Conservation (phyloP, 352 stramenopile genomes). For the Phytophthora fragariaefolia region DNA sequence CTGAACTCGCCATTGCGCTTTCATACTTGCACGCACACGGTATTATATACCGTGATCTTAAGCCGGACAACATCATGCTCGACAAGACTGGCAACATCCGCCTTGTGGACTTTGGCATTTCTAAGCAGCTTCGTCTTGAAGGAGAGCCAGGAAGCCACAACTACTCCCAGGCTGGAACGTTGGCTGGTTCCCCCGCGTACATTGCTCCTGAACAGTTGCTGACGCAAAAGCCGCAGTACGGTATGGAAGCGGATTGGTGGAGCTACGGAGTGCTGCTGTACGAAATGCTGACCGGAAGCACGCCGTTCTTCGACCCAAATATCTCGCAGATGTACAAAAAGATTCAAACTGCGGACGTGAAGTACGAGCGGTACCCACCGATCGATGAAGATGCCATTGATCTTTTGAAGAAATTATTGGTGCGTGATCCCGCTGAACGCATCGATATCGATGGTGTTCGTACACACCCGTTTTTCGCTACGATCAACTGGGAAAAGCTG, state of each 20-base stretch:
- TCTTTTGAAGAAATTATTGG: constrained; percentile 77
- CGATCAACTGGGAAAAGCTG: constrained; percentile 75
- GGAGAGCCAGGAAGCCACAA: constrained; percentile 45
- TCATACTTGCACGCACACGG: constrained; percentile 87
- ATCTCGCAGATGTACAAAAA: constrained; percentile 91
- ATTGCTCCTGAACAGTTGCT: constrained; percentile 86
- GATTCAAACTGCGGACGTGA: constrained; percentile 87
- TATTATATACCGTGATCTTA: constrained; percentile 90
- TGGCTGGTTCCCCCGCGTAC: constrained; percentile 85
- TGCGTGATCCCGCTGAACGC: constrained; percentile 74
- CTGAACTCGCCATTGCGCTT: constrained; percentile 86
- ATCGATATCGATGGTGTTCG: constrained; percentile 69
- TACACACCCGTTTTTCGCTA: constrained; percentile 71
- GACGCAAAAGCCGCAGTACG: constrained; percentile 87
- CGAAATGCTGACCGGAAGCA: constrained; percentile 89
- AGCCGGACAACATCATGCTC: constrained; percentile 92
- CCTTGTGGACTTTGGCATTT: constrained; percentile 92
- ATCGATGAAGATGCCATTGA: constrained; percentile 76
- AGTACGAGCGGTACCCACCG: constrained; percentile 73
- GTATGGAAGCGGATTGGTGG: constrained; percentile 92
- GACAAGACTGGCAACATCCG: constrained; percentile 88
- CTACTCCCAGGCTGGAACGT: constrained; percentile 71
- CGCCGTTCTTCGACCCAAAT: constrained; percentile 89
- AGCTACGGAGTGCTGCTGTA: constrained; percentile 91
- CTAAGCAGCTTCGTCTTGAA: constrained; percentile 74